Percentiles rank a stretch among this genome's conserved stretches.
phyloP scores from a whole-genome alignment of 371 early-diverging fungal species.

The Funneliformis caledonium region DNA sequence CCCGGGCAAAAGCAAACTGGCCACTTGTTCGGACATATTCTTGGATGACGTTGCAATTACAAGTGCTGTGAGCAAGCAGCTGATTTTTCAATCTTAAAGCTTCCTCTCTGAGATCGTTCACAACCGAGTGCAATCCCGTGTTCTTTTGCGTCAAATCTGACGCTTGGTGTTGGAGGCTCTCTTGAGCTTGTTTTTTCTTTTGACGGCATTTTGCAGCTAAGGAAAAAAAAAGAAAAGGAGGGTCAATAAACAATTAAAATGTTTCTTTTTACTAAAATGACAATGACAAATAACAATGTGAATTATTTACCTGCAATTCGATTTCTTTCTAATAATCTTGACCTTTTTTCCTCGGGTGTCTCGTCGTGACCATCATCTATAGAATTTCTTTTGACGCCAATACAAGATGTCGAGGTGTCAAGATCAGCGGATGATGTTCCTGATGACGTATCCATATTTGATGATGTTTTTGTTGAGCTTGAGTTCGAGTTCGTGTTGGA shows the following conservation, averaged over 20 bases:
- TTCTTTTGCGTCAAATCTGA: constrained; percentile 60
- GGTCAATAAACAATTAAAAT: background rate
- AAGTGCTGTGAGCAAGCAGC: constrained; percentile 64
- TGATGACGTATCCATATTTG: no score
- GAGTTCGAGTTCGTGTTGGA: no score
- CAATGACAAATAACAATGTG: background rate
- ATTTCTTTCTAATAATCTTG: constrained; percentile 66
- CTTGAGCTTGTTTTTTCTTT: constrained; percentile 77
- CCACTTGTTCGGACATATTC: constrained; percentile 46
- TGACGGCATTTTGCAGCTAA: constrained; percentile 78
- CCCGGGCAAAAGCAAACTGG: no score
- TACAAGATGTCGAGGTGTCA: no score
- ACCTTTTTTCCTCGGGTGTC: constrained; percentile 44
- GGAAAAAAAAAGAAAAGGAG: background rate
- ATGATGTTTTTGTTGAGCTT: no score
- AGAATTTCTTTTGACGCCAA: no score
- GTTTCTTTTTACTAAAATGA: background rate
- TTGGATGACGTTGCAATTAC: constrained; percentile 60
- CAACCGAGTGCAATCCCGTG: constrained; percentile 56
- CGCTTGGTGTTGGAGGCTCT: constrained; percentile 66
- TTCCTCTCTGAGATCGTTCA: constrained; percentile 68
- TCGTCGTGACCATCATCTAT: background rate
- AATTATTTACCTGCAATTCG: constrained; percentile 60
- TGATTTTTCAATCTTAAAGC: constrained; percentile 66
- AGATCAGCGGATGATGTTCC: no score